Evolutionary conservation across 805 yeast genomes (phyloP), one percentile per base, ranked within the genome.

Genomic region (Ogataea parapolymorpha): DNA sequence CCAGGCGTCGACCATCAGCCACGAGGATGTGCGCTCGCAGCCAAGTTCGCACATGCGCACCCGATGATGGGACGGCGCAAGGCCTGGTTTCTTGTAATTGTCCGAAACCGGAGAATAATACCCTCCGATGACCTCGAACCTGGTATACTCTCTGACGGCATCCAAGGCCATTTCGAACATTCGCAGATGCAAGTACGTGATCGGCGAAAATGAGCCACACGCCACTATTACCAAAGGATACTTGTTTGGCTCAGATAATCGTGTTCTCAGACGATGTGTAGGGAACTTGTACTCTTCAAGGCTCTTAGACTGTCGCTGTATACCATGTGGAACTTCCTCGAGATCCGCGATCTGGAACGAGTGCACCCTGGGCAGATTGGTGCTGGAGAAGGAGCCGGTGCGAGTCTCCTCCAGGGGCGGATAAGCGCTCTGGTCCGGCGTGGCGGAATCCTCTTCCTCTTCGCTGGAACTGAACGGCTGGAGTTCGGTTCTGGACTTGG

Each of bases 1-100:
- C 99, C 99, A 93, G 1, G 98, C 97, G 62, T 93, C 99, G 22
- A 93, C 99, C 99, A 93, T 93, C 28, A 93, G 72, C 99, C 99
- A 93, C 20, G 91, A 81, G 4, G 93, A 81, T 0, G 99, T 93
- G 56, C 99, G 74, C 60, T 93, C 99, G 64, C 99, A 90, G 0
- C 97, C 98, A 58, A 93, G 72, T 62, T 93, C 99, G 65, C 99
- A 89, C 99, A 93, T 93, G 39, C 98, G 74, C 9, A 93, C 99
- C 43, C 99, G 77, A 62, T 93, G 96, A 47, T 72, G 74, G 0
- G 97, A 73, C 0, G 86, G 80, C 1, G 99, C 98, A 39, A 93
- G 70, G 0, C 99, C 99, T 31, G 87, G 88, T 64, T 93, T 93
- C 58, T 82, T 80, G 68, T 93, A 93, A 62, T 89, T 88, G 58